Conservation (phyloP, 208 protist genomes). For the Leishmania braziliensis region DNA sequence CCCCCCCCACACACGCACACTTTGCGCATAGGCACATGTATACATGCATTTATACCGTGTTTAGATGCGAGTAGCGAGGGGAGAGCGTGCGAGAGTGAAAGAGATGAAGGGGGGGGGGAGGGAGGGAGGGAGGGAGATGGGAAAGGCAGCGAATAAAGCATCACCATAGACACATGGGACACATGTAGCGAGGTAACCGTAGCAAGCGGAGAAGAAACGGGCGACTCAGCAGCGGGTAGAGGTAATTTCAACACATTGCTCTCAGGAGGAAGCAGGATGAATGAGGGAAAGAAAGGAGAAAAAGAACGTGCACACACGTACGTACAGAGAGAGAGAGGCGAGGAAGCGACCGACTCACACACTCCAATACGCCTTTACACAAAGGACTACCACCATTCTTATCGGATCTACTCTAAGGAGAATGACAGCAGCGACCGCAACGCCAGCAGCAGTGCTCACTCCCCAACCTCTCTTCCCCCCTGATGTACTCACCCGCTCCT, state of each 20-base stretch:
- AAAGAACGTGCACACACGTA: not conserved
- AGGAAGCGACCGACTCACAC: no score
- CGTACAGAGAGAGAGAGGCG: no score
- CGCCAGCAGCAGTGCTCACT: not conserved
- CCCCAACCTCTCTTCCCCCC: not conserved
- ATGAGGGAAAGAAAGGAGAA: no score
- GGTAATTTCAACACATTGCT: not conserved
- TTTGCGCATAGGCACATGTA: not conserved
- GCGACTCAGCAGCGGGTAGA: not conserved
- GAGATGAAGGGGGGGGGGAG: not conserved
- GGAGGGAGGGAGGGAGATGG: slow-evolving; percentile 1
- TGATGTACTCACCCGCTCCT: not conserved
- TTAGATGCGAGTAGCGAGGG: not conserved
- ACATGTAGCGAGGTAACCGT: not conserved
- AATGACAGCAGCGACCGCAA: not conserved
- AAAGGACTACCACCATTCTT: no score
- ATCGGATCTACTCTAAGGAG: not conserved
- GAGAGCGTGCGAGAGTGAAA: not conserved
- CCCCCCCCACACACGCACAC: not conserved
- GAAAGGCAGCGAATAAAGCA: slow-evolving; percentile 7
- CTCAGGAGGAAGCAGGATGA: not conserved
- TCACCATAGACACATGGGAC: not conserved
- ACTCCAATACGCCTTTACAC: no score
- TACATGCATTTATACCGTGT: not conserved
- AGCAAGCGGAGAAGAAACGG: not conserved